A percentile compares a stretch with the other conserved stretches of the same genome.
Conservation (phyloP, 2,329 filamentous ascomycete genomes). For the Hypoxylon rubiginosum region DNA sequence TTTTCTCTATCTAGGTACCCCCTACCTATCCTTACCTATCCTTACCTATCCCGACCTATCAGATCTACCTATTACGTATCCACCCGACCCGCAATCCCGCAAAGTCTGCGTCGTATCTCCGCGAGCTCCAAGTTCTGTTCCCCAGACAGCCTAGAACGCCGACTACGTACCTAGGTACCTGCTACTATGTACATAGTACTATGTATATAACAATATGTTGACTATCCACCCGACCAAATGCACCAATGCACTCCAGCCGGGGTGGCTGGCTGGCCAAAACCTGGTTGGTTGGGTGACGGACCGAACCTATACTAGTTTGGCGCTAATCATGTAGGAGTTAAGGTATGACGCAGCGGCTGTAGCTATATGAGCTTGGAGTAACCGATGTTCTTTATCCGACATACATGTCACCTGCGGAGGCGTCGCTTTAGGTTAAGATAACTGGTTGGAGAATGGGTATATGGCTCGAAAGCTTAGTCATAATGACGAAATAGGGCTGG, state of each 20-base stretch:
- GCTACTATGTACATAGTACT: background rate
- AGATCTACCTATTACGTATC: background rate
- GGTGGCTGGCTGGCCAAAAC: background rate
- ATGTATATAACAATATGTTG: background rate
- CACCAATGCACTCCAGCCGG: slow-evolving; percentile 2
- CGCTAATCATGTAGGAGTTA: slow-evolving; percentile 19
- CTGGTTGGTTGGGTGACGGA: slow-evolving; percentile 17
- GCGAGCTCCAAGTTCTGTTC: slow-evolving; percentile 31
- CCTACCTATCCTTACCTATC: background rate
- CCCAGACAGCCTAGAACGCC: slow-evolving; percentile 5
- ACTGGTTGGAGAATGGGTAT: background rate
- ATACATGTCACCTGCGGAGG: background rate
- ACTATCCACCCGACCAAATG: background rate
- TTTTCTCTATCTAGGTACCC: background rate
- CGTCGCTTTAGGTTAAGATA: background rate
- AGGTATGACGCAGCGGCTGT: slow-evolving; percentile 30
- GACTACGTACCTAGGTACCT: background rate
- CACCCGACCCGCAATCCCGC: slow-evolving; percentile 31
- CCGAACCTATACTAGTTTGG: slow-evolving; percentile 1
- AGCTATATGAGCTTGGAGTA: background rate
- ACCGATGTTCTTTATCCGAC: background rate
- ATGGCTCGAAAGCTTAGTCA: background rate
- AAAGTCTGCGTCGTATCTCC: slow-evolving; percentile 23
- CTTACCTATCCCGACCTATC: background rate
- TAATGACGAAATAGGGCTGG: slow-evolving; percentile 8